Evolutionary conservation across 1,284 basidiomycete species (phyloP).

Genomic region (Malassezia equina): DNA sequence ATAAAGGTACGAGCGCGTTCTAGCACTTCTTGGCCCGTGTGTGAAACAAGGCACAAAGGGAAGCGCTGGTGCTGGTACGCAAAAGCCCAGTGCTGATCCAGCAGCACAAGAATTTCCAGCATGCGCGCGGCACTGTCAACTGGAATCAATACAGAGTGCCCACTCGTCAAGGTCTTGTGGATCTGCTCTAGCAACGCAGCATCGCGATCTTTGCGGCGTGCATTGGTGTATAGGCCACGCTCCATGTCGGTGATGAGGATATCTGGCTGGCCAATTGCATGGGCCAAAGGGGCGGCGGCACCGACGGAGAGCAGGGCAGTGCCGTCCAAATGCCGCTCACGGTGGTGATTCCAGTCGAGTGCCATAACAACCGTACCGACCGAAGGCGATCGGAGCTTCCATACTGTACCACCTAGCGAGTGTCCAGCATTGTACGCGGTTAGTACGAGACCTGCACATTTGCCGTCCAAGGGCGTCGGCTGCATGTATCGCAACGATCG

Average conservation of each 20-base stretch:
- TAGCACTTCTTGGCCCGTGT: conserved; percentile 84
- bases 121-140: conserved; percentile 87
- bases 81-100: conserved; percentile 96
- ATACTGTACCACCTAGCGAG: conserved; percentile 89
- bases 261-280: conserved; percentile 38
- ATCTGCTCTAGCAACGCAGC: conserved; percentile 57
- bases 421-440: conserved; percentile 94
- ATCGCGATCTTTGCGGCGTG: conserved; percentile 81
- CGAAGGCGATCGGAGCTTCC: conserved; percentile 94
- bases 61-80: conserved; percentile 55
- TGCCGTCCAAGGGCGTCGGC: conserved; percentile 85
- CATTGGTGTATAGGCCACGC: conserved; percentile 63
- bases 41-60: conserved; percentile 73
- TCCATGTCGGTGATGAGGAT: conserved; percentile 88
- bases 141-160: conserved; percentile 71
- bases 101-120: conserved; percentile 80
- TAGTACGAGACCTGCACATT: conserved; percentile 59
- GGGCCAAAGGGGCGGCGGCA: conserved; percentile 12
- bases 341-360: conserved; percentile 91
- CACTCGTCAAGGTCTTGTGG: conserved; percentile 72
- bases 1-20: conserved; percentile 92
- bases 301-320: conserved; percentile 56
- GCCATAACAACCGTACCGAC: conserved; percentile 92
- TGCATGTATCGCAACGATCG: conserved; percentile 90
- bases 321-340: conserved; percentile 88